Evolutionary conservation across 768 basidiomycete species (phyloP), one percentile per base, ranked within the genome.

Genomic region (Fomitopsis pulvina): DNA sequence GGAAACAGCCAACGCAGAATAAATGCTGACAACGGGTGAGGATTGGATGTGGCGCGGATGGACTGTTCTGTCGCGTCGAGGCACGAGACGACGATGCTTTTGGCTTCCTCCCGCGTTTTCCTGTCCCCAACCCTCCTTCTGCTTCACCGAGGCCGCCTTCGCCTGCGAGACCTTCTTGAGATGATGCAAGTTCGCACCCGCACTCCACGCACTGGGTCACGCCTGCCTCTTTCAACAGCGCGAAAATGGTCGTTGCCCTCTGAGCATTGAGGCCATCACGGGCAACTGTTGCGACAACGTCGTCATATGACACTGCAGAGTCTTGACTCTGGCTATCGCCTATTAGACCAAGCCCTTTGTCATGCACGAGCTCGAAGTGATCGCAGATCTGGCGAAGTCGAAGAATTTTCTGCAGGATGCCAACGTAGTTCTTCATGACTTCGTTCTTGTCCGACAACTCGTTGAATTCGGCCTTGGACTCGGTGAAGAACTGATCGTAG

Each of bases 381-480:
- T 97, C 93, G 68, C 96, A 99, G 43, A 98, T 98, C 71, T 98
- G 95, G 47, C 96, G 87, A 41, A 99, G 77, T 21, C 94, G 89
- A 46, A 99, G 74, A 51, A 98, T 90, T 74, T 94, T 93, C 68
- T 97, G 95, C 57, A 99, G 68, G 60, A 99, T 95, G 48, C 92
- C 92, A 57, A 96, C 96, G 63, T 95, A 96, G 63, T 96, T 97
- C 78, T 96, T 96, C 85, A 94, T 90, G 47, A 96, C 86, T 65
- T 92, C 87, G 59, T 94, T 92, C 67, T 87, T 90, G 66, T 83
- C 75, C 26, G 87, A 81, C 56, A 97, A 73, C 61, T 90, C 83
- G 53, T 81, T 82, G 66, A 97, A 97, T 68, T 94, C 89, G 41
- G 89, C 87, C 69, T 92, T 93, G 48, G 90, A 92, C 61, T 91